phyloP scores from a whole-genome alignment of 805 yeast genomes.

The Candida adriatica region DNA sequence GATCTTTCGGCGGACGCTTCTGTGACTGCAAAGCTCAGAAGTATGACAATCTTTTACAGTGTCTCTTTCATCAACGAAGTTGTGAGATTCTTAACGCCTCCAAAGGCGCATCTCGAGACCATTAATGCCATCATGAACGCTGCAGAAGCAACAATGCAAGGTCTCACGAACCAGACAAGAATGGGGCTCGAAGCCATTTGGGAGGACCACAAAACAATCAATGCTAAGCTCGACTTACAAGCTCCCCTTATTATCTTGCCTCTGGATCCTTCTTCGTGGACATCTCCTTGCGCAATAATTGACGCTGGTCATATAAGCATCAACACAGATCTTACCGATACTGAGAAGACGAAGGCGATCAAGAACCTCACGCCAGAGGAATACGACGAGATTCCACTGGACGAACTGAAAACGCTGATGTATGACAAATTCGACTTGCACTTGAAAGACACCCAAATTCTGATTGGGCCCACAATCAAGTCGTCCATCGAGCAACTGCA shows the following conservation, averaged over 20 bases:
- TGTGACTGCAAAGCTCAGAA: constrained; percentile 63
- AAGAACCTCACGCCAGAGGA: constrained; percentile 60
- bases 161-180: constrained; percentile 81
- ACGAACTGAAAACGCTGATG: constrained; percentile 50
- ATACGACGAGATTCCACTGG: constrained; percentile 46
- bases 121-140: constrained; percentile 88
- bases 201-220: constrained; percentile 88
- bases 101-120: constrained; percentile 78
- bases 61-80: constrained; percentile 76
- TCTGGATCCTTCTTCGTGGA: constrained; percentile 66
- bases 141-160: constrained; percentile 92
- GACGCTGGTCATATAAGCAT: constrained; percentile 96
- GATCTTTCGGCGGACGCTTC: constrained; percentile 80
- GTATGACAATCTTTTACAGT: constrained; percentile 88
- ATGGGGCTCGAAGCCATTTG: constrained; percentile 89
- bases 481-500: constrained; percentile 72
- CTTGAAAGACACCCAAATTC: constrained; percentile 79
- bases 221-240: constrained; percentile 81
- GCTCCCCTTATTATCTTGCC: constrained; percentile 91
- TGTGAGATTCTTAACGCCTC: constrained; percentile 75
- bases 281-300: constrained; percentile 82
- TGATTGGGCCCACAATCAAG: constrained; percentile 78
- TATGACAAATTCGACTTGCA: constrained; percentile 79
- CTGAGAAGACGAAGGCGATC: constrained; percentile 58
- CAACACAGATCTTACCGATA: constrained; percentile 71